phyloP scores from a whole-genome alignment of 2,329 filamentous ascomycete genomes.

The Ambrosiella xylebori region DNA sequence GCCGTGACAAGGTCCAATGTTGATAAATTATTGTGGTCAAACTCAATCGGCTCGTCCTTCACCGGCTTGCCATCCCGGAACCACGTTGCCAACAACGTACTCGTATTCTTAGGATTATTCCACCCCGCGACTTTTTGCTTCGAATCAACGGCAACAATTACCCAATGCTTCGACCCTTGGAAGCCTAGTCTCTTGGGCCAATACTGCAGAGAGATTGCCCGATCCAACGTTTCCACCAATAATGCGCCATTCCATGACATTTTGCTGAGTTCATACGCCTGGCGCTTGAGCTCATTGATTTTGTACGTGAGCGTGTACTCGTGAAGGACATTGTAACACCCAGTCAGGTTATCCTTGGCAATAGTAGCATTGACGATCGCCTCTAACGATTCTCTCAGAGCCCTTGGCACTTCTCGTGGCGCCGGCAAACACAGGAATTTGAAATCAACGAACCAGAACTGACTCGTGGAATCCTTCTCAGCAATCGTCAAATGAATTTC shows the following conservation, averaged over 20 bases:
- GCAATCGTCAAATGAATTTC: conserved; percentile 86
- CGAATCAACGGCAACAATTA: conserved; percentile 68
- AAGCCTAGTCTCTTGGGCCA: conserved; percentile 47
- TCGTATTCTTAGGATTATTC: conserved; percentile 29
- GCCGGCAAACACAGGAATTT: conserved; percentile 65
- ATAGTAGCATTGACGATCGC: conserved; percentile 54
- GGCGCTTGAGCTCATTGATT: conserved; percentile 62
- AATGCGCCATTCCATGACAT: conserved; percentile 64
- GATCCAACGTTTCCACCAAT: conserved; percentile 60
- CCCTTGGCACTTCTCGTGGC: conserved; percentile 41
- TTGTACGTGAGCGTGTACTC: conserved; percentile 82
- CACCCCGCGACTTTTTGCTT: conserved; percentile 31
- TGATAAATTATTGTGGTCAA: conserved; percentile 52
- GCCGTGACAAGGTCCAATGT: conserved; percentile 56
- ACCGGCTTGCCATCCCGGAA: conserved; percentile 68
- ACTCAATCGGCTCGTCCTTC: conserved; percentile 44
- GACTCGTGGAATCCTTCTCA: conserved; percentile 63
- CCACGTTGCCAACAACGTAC: conserved; percentile 54
- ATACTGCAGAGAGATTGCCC: conserved; percentile 77
- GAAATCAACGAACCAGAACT: conserved; percentile 90
- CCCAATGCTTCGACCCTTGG: conserved; percentile 63
- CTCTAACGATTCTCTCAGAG: conserved; percentile 50
- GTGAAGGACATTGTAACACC: conserved; percentile 76
- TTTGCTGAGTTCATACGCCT: conserved; percentile 53
- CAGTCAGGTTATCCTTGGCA: conserved; percentile 49